Conservation (phyloP, 2,329 filamentous ascomycete species). For the Arthrobotrys entomopaga region DNA sequence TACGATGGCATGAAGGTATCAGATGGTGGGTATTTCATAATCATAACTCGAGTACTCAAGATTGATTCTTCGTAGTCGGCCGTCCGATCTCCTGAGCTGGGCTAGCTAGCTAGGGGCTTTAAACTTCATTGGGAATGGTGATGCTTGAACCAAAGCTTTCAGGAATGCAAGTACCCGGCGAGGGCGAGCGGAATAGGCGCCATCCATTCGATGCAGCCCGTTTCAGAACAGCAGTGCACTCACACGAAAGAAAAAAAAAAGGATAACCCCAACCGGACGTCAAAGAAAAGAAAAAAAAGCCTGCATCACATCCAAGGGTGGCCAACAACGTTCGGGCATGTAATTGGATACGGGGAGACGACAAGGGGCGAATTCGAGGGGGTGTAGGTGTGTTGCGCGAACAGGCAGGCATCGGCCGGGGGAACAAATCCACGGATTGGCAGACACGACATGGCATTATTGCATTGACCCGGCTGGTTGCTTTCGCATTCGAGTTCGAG, state of each 20-base stretch:
- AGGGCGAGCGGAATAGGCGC: constrained; percentile 33
- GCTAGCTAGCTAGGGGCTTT: background rate
- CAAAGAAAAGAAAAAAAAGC: constrained; percentile 14
- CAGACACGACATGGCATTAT: no score
- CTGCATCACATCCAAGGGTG: constrained; percentile 47
- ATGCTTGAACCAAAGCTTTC: background rate
- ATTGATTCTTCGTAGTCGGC: no score
- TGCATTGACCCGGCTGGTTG: background rate
- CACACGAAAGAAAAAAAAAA: constrained; percentile 2
- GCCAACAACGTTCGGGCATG: constrained; percentile 34
- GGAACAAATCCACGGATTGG: constrained; percentile 27
- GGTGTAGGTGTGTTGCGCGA: constrained; percentile 21
- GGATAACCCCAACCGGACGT: constrained; percentile 10
- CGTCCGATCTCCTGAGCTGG: no score
- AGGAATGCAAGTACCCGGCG: constrained; percentile 15
- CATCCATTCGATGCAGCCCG: constrained; percentile 17
- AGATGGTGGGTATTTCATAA: no score
- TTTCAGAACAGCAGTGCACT: constrained; percentile 30
- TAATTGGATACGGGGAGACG: constrained; percentile 32
- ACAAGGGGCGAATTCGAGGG: constrained; percentile 15
- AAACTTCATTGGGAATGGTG: constrained; percentile 29
- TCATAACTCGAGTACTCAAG: no score
- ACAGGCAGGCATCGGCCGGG: constrained; percentile 13
- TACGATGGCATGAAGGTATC: no score
- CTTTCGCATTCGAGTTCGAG: background rate